Evolutionary conservation across 2,329 filamentous ascomycete genomes (phyloP).

Genomic region (Exophiala dermatitidis): DNA sequence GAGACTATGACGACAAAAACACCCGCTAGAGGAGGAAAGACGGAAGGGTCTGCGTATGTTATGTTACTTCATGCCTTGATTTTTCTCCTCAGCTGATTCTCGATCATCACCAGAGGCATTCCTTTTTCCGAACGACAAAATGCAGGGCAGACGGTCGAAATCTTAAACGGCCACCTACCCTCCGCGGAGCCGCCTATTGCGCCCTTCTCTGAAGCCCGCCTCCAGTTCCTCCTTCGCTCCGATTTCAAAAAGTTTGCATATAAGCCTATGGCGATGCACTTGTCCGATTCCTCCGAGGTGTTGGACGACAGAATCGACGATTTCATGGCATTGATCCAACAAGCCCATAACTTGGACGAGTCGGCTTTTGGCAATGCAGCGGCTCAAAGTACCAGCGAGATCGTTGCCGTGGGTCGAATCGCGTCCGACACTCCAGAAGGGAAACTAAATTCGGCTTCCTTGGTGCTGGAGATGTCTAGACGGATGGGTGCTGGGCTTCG

Average conservation of each 20-base stretch:
- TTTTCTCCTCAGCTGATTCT: no score
- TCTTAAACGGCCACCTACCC: constrained; percentile 68
- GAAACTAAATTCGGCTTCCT: constrained; percentile 73
- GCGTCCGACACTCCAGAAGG: constrained; percentile 81
- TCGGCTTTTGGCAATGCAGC: constrained; percentile 80
- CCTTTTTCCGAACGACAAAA: constrained; percentile 71
- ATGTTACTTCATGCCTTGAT: background rate
- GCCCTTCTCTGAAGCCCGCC: constrained; percentile 65
- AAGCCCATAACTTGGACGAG: constrained; percentile 68
- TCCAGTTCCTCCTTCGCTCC: constrained; percentile 77
- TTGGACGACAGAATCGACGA: constrained; percentile 93
- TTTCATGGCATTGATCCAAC: constrained; percentile 66
- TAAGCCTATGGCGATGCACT: constrained; percentile 89
- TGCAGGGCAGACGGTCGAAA: constrained; percentile 72
- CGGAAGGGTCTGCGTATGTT: constrained; percentile 11
- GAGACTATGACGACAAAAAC: constrained; percentile 32
- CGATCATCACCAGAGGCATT: constrained; percentile 39
- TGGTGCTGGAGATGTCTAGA: constrained; percentile 83
- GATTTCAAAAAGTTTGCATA: constrained; percentile 88
- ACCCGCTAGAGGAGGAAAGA: constrained; percentile 9
- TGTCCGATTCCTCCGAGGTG: constrained; percentile 85
- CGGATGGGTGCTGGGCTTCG: constrained; percentile 74
- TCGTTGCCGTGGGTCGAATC: constrained; percentile 86
- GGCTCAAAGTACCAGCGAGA: constrained; percentile 72
- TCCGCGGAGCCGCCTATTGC: constrained; percentile 62